phyloP scores from a whole-genome alignment of 2,329 filamentous ascomycete genomes.

The Emmonsiellopsis sp. region DNA sequence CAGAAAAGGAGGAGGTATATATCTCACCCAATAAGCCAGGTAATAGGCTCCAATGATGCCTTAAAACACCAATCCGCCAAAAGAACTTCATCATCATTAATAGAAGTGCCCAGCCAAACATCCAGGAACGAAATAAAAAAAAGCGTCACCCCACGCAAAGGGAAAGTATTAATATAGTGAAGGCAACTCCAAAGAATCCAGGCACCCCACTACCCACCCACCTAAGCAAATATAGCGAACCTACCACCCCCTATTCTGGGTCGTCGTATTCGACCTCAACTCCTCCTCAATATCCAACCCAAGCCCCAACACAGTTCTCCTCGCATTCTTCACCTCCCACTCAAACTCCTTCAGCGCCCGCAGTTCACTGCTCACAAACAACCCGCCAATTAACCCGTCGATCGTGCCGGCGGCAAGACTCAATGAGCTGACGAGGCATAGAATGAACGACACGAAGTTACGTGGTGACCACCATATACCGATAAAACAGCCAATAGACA shows the following conservation, averaged over 20 bases:
- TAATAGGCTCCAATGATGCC: too few relatives aligned
- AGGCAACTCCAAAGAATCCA: too few relatives aligned
- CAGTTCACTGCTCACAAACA: slow-evolving; percentile 81
- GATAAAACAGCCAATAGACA: slow-evolving; percentile 66
- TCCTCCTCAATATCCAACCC: slow-evolving; percentile 15
- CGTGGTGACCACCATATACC: slow-evolving; percentile 78
- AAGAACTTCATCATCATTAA: too few relatives aligned
- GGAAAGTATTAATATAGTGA: background rate
- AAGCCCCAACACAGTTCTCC: slow-evolving; percentile 15
- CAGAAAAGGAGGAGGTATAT: too few relatives aligned
- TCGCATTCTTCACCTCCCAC: slow-evolving; percentile 76
- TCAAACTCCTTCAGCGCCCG: slow-evolving; percentile 81
- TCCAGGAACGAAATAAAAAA: background rate
- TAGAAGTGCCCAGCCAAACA: too few relatives aligned
- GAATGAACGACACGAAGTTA: slow-evolving; percentile 68
- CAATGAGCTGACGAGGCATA: slow-evolving; percentile 72
- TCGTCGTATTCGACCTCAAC: slow-evolving; percentile 2
- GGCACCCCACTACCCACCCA: too few relatives aligned
- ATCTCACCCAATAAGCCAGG: too few relatives aligned
- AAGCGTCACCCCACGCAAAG: background rate
- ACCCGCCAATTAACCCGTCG: slow-evolving; percentile 73
- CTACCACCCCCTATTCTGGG: background rate
- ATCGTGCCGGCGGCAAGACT: slow-evolving; percentile 66
- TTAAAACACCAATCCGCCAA: too few relatives aligned
- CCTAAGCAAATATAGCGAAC: too few relatives aligned